Base-by-base conservation (phyloP, 2,329 filamentous ascomycete species). In the Alternaria metachromatica region DNA sequence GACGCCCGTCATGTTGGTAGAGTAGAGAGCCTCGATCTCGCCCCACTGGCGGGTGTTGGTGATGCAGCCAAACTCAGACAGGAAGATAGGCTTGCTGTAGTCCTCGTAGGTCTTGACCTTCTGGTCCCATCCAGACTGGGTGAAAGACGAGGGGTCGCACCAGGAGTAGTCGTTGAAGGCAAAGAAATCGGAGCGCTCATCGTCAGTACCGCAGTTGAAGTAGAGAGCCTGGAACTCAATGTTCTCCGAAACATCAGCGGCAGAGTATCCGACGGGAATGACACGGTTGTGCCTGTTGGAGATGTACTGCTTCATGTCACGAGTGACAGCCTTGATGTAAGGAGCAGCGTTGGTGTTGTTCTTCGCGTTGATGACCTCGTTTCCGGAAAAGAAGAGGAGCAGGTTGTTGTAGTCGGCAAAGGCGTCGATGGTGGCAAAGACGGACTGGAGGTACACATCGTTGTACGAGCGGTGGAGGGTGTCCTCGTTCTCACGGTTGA, bases 21-120 rank as follows among this genome's bases (percentile, higher is more conserved):
- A 88, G 90, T 97, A 98, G 60, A 99, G 85, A 49, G 94, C 85
- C 43, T 82, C 82, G 55, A 97, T 83, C 84, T 97, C 95, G 59
- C 88, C 85, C 78, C 97, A 99, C 74, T 90, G 84, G 72, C 95
- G 94, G 62, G 85, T 88, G 85, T 92, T 94, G 79, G 88, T 91
- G 81, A 88, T 90, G 85, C 95, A 98, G 66, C 95, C 95, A 80
- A 92, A 98, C 82, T 98, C 96, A 51, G 94, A 97, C 58, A 98
- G 87, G 88, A 97, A 97, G 77, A 97, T 72, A 50, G 78, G 78
- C 60, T 76, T 76, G 68, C 72, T 75, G 73, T 80, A 80, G 69
- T 78, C 61, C 60, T 68, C 60, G 72, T 80, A 80, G 6, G 70
- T 72, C 69, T 76, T 64, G 66, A 80, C 77, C 71, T 80, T 80